A percentile compares a stretch with the other conserved stretches of the same genome.
These are phyloP conservation scores for Pyrus bretschneideri DNA, from an alignment of 306 rosid genomes.

Conservation along the genomic window DNA sequence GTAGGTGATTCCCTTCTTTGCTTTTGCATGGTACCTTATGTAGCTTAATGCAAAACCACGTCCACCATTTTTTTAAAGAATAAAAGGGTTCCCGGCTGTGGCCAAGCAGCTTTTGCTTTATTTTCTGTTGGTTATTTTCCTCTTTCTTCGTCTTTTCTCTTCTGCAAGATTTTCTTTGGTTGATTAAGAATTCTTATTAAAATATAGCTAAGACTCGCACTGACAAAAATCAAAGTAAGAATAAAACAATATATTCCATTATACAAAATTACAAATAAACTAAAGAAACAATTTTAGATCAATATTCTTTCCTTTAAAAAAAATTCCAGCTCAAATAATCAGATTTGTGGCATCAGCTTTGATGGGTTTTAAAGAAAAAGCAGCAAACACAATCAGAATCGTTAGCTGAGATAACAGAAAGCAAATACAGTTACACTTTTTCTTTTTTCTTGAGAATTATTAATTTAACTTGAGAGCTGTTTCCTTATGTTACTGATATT, in stretches of 20 bases:
- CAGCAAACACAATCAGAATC: conserved; percentile 34
- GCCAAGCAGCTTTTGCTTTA: conserved; percentile 61
- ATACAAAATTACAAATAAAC: not conserved
- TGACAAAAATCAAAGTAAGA: not conserved
- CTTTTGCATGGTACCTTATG: conserved; percentile 45
- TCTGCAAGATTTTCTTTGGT: conserved; percentile 21
- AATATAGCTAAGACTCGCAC: not conserved
- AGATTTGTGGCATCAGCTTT: conserved; percentile 21
- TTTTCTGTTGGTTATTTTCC: conserved; percentile 27
- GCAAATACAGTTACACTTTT: conserved; percentile 16
- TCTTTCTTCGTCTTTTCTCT: conserved; percentile 28
- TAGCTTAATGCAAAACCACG: conserved; percentile 45
- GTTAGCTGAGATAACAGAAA: conserved; percentile 30
- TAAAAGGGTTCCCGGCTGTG: conserved; percentile 42
- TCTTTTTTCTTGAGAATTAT: conserved; percentile 18
- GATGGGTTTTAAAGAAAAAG: conserved; percentile 31
- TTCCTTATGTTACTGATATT: not conserved
- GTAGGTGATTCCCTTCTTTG: conserved; percentile 22
- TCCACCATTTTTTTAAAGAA: conserved; percentile 41
- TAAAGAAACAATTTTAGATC: not conserved
- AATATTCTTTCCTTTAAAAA: not conserved
- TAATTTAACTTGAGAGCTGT: not conserved
- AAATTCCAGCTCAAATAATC: not conserved
- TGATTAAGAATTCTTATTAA: not conserved
- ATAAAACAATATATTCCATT: not conserved